Evolutionary conservation across 83 land plant species (phyloP).

Genomic region (Picea abies): DNA sequence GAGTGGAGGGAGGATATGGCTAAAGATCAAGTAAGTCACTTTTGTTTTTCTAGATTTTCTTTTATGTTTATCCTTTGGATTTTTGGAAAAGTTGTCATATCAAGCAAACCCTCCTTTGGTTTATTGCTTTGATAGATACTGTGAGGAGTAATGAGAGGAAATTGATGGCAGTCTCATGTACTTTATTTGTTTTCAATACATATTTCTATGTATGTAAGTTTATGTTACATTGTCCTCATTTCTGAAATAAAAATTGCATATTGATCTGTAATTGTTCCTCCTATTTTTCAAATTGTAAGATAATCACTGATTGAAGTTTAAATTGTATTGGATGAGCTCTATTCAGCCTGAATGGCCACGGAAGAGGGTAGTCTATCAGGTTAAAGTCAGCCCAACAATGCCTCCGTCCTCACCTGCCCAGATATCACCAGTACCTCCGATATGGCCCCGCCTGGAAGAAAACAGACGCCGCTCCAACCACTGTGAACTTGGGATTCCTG

Average conservation of each 20-base stretch:
- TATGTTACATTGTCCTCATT: no score
- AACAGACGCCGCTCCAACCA: background rate
- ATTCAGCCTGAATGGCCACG: slow-evolving; percentile 21
- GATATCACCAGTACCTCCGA: slow-evolving; percentile 11
- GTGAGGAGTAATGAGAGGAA: background rate
- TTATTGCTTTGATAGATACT: background rate
- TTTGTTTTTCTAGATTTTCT: background rate
- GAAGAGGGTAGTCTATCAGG: slow-evolving; percentile 23
- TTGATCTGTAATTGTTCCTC: background rate
- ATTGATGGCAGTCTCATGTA: slow-evolving; percentile 2
- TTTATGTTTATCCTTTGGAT: background rate
- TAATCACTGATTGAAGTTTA: background rate
- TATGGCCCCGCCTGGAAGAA: slow-evolving; percentile 36
- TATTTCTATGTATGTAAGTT: background rate
- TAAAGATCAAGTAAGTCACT: slow-evolving; percentile 32
- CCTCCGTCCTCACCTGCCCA: slow-evolving; percentile 19
- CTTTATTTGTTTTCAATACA: background rate
- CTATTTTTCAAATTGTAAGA: background rate
- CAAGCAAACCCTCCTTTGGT: background rate
- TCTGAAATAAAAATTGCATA: background rate
- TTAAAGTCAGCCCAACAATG: slow-evolving; percentile 16
- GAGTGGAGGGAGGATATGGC: slow-evolving; percentile 45
- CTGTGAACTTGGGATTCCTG: slow-evolving; percentile 8
- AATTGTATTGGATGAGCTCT: background rate
- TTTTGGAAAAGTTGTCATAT: background rate